Evolutionary conservation across 148 eudicot species (phyloP).

Genomic region (Camellia sinensis): DNA sequence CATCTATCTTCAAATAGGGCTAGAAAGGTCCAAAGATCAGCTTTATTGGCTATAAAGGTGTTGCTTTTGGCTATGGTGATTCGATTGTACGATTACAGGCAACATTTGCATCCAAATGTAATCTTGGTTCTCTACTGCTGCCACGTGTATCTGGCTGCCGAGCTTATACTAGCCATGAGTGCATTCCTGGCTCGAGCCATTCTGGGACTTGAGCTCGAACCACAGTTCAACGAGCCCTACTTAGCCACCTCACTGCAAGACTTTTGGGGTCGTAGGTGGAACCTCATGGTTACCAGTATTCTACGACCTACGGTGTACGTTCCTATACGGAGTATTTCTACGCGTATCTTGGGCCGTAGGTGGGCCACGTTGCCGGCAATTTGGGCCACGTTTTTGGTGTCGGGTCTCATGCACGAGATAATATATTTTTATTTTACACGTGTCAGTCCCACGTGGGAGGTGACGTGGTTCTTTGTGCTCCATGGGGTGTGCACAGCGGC

Average conservation of each 20-base stretch:
- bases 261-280: slow-evolving; percentile 77
- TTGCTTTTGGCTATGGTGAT: slow-evolving; percentile 28
- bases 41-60: slow-evolving; percentile 24
- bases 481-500: slow-evolving; percentile 44
- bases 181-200: slow-evolving; percentile 30
- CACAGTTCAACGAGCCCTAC: slow-evolving; percentile 57
- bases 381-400: slow-evolving; percentile 43
- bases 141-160: slow-evolving; percentile 44
- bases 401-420: slow-evolving; percentile 66
- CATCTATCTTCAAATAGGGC: not conserved
- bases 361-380: slow-evolving; percentile 15
- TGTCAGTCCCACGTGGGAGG: slow-evolving; percentile 63
- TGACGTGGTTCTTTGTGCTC: slow-evolving; percentile 54
- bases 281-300: slow-evolving; percentile 52
- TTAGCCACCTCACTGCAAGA: slow-evolving; percentile 57
- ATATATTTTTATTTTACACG: slow-evolving; percentile 44
- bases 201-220: slow-evolving; percentile 43
- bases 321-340: slow-evolving; percentile 28
- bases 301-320: slow-evolving; percentile 41
- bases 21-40: not conserved
- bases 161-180: slow-evolving; percentile 31
- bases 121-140: slow-evolving; percentile 33
- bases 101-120: slow-evolving; percentile 21
- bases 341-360: slow-evolving; percentile 21
- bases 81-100: slow-evolving; percentile 19